Evolutionary conservation across 768 basidiomycete genomes (phyloP), one percentile per base, ranked within the genome.

Genomic region (Piloderma croceum): DNA sequence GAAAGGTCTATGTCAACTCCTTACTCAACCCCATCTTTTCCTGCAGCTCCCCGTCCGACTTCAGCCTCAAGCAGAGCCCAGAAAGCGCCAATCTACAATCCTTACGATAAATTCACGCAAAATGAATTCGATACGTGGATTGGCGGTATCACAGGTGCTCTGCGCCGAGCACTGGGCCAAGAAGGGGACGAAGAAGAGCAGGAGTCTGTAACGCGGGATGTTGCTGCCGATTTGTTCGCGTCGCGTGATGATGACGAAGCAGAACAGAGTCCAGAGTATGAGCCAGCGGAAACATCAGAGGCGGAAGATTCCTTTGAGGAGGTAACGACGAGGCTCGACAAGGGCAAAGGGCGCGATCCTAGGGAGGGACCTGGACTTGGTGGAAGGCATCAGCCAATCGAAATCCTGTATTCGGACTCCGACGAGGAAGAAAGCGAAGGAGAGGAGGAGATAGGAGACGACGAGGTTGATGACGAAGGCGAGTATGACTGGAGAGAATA

Each of bases 91-190:
- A 71, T 83, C 39, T 59, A 74, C 38, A 86, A 86, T 51, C 83
- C 83, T 2, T 86, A 79, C 56, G 81, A 85, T 57, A 80, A 79
- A 56, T 82, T 86, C 56, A 69, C 79, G 2, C 70, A 77, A 53
- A 62, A 67, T 1, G 75, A 84, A 47, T 86, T 84, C 50, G 81
- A 85, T 67, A 65, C 70, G 53, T 86, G 78, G 77, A 79, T 86
- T 49, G 71, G 67, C 49, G 78, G 70, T 51, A 71, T 86, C 32
- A 83, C 78, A 1, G 58, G 67, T 44, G 64, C 74, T 37, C 61
- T 86, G 21, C 70, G 70, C 42, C 67, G 61, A 36, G 83, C 82
- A 18, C 64, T 86, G 7, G 76, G 76, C 1, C 70, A 73, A 34
- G 73, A 64, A 18, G 51, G 44, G 2, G 43, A 55, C 13, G 48